Conservation (phyloP, 1,284 basidiomycete genomes). For the Sphagnurus paluster region DNA sequence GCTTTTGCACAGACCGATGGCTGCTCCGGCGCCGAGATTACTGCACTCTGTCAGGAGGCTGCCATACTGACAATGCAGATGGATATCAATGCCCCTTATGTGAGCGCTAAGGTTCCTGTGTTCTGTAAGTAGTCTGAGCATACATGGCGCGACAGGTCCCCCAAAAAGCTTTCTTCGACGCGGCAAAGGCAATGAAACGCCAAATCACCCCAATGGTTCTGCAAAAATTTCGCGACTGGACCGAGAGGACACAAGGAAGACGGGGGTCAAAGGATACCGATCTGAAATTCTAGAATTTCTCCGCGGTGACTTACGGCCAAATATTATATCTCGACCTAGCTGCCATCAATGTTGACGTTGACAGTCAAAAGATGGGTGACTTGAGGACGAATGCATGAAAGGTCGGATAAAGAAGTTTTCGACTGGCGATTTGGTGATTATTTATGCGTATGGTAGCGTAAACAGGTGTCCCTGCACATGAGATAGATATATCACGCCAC, state of each 20-base stretch:
- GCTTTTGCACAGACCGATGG: slow-evolving; percentile 72
- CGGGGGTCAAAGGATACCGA: no score
- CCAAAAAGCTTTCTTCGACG: slow-evolving; percentile 72
- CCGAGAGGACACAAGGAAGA: slow-evolving; percentile 26
- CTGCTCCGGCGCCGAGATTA: slow-evolving; percentile 95
- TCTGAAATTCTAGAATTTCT: no score
- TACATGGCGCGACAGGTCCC: slow-evolving; percentile 56
- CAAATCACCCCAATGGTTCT: slow-evolving; percentile 89
- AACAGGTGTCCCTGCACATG: slow-evolving; percentile 12
- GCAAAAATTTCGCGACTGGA: slow-evolving; percentile 69
- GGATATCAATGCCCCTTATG: slow-evolving; percentile 76
- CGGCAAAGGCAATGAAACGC: slow-evolving; percentile 71
- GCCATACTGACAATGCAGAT: slow-evolving; percentile 89
- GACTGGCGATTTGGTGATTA: no score
- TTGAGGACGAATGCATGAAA: no score
- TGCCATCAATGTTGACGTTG: no score
- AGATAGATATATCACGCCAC: slow-evolving; percentile 15
- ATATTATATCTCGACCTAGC: no score
- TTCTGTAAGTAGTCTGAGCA: background rate
- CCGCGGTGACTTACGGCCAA: no score
- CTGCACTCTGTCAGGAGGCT: slow-evolving; percentile 94
- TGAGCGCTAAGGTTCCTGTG: slow-evolving; percentile 38
- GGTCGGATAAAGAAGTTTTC: no score
- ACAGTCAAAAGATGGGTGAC: no score
- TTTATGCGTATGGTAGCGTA: slow-evolving; percentile 16